Percentiles rank a stretch among this genome's conserved stretches.
phyloP scores from a whole-genome alignment of 2,329 filamentous ascomycete species.

The Harringtonia lauricola region DNA sequence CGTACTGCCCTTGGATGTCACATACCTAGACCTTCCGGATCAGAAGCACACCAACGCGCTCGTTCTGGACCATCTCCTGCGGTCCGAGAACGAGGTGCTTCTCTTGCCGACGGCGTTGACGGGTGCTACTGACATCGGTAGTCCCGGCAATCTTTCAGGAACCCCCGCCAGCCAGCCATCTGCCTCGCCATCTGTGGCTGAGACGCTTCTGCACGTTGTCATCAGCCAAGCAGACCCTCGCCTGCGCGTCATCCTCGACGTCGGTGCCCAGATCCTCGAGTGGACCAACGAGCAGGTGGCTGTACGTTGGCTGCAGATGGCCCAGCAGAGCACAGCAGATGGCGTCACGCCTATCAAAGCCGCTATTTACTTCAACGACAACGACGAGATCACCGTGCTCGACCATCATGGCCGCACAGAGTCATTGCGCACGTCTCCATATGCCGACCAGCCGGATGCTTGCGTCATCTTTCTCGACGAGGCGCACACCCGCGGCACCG shows the following conservation, averaged over 20 bases:
- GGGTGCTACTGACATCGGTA: no score
- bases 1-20: slow-evolving; percentile 44
- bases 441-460: slow-evolving; percentile 37
- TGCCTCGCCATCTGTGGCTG: slow-evolving; percentile 20
- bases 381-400: slow-evolving; percentile 43
- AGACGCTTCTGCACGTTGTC: slow-evolving; percentile 34
- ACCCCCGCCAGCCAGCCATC: slow-evolving; percentile 5
- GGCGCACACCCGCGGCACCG: slow-evolving; percentile 58
- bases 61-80: slow-evolving; percentile 49
- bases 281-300: slow-evolving; percentile 45
- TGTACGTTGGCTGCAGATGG: slow-evolving; percentile 34
- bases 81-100: slow-evolving; percentile 34
- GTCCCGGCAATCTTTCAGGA: no score
- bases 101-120: slow-evolving; percentile 9
- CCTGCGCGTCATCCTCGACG: slow-evolving; percentile 54
- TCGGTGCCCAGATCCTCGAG: slow-evolving; percentile 60
- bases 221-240: slow-evolving; percentile 21
- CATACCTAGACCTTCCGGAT: slow-evolving; percentile 40
- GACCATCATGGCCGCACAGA: slow-evolving; percentile 35
- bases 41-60: slow-evolving; percentile 57
- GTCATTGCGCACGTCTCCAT: slow-evolving; percentile 46
- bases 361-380: slow-evolving; percentile 45
- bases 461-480: slow-evolving; percentile 64
- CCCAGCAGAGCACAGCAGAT: no score
- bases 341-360: slow-evolving; percentile 23